These are phyloP conservation scores for Candida endomychidarum DNA, from an alignment of 805 yeast species.

Conservation along the genomic window DNA sequence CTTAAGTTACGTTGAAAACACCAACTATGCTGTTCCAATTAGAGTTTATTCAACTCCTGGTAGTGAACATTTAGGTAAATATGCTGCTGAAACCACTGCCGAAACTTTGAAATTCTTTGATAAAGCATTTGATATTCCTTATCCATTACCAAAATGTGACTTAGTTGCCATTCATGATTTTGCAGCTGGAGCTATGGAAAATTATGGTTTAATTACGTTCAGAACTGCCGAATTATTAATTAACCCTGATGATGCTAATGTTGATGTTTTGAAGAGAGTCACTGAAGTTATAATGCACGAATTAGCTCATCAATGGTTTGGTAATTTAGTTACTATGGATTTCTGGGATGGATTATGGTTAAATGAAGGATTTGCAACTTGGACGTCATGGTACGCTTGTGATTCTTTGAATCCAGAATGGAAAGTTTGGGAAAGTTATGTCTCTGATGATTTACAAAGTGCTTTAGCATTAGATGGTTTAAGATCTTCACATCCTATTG, in stretches of 20 bases:
- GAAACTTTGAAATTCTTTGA: constrained; percentile 74
- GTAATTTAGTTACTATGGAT: constrained; percentile 86
- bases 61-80: constrained; percentile 65
- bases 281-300: constrained; percentile 88
- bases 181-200: constrained; percentile 89
- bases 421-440: constrained; percentile 86
- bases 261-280: constrained; percentile 66
- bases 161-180: constrained; percentile 82
- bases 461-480: constrained; percentile 76
- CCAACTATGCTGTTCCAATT: constrained; percentile 69
- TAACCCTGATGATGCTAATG: constrained; percentile 68
- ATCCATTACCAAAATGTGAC: constrained; percentile 79
- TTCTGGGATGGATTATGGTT: constrained; percentile 92
- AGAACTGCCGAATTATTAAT: constrained; percentile 72
- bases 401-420: constrained; percentile 77
- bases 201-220: constrained; percentile 78
- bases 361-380: constrained; percentile 87
- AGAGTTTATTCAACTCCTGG: constrained; percentile 83
- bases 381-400: constrained; percentile 88
- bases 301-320: constrained; percentile 91
- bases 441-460: constrained; percentile 70
- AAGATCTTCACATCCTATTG: constrained; percentile 83
- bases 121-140: constrained; percentile 68
- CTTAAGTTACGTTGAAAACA: constrained; percentile 67
- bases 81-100: constrained; percentile 73